Base-by-base conservation (phyloP, 129 eudicot species). In the Smallanthus sonchifolius region DNA sequence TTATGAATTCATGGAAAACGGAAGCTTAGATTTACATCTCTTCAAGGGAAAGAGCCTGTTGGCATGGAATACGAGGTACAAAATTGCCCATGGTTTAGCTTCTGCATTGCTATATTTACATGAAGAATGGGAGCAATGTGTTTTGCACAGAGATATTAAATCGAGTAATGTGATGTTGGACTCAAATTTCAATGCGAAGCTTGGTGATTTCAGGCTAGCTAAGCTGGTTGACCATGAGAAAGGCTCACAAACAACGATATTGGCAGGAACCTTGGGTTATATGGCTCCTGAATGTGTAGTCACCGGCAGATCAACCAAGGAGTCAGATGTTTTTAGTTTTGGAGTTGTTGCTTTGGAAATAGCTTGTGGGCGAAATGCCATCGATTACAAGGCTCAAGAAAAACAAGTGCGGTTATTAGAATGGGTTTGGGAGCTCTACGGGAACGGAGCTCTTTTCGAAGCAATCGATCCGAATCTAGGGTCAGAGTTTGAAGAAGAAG, bases 91-190 rank as follows among this genome's bases (percentile, higher is more conserved):
- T 0, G 51, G 51, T 2, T 3, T 45, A 1, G 51, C 51, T 0
- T 45, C 51, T 45, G 51, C 51, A 11, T 45, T 45, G 51, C 1
- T 45, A 5, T 45, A 45, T 45, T 13, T 45, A 13, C 51, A 45
- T 45, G n/a, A 45, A 45, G 51, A 45, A 45, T 45, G 51, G 15
- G 51, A 45, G 15, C 51, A 77, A 67, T 84, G 85, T 35, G 82
- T 84, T 20, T 52, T 81, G 15, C 85, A 81, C 16, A 75, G 85
- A 51, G 85, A 79, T 35, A 73, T 81, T 14, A 86, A 86, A 56
- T 82, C 83, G 0, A 86, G 90, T 52, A 86, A 86, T 42, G 74
- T 84, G 7, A 84, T 84, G 87, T 35, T 84, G 55, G 87, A 84
- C 19, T 76, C 82, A 4, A 80, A 52, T 69, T 86, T 79, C 65